Conservation (phyloP, 169 alveolate genomes). For the Plasmodium gaboni region DNA sequence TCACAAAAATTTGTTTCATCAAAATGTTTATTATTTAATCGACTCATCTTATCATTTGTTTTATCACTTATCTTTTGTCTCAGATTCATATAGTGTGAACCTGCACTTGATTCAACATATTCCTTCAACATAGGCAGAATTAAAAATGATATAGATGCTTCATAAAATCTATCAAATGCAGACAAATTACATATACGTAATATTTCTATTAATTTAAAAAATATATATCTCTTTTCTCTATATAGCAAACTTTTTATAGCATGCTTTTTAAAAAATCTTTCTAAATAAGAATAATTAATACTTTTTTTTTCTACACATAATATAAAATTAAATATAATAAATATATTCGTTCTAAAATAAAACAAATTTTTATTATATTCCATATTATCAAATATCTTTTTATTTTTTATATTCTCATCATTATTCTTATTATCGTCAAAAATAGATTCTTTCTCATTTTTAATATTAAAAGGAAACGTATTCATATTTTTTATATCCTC, state of each 20-base stretch:
- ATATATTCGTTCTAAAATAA: slow-evolving; percentile 50
- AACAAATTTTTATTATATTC: slow-evolving; percentile 30
- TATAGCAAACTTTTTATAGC: slow-evolving; percentile 19
- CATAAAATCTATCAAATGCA: slow-evolving; percentile 16
- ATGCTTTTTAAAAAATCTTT: slow-evolving; percentile 26
- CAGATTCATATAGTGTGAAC: not conserved
- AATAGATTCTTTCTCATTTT: not conserved
- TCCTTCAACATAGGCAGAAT: slow-evolving; percentile 38
- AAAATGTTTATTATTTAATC: no score
- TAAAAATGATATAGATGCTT: slow-evolving; percentile 14
- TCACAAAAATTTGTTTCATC: not conserved
- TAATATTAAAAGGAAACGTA: not conserved
- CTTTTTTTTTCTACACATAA: slow-evolving; percentile 3
- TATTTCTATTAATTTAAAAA: slow-evolving; percentile 31
- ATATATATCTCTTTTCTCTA: slow-evolving; percentile 60
- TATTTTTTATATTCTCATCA: not conserved
- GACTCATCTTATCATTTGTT: not conserved
- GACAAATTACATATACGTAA: slow-evolving; percentile 8
- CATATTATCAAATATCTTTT: not conserved
- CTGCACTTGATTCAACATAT: not conserved
- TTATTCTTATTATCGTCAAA: not conserved
- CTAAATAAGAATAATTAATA: slow-evolving; percentile 17
- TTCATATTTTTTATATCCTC: no score
- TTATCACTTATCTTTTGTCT: not conserved
- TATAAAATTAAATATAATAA: slow-evolving; percentile 40